Evolutionary conservation across 1,139 yeast genomes (phyloP), one percentile per base, ranked within the genome.

Genomic region (Saccharomycopsis hybrid): DNA sequence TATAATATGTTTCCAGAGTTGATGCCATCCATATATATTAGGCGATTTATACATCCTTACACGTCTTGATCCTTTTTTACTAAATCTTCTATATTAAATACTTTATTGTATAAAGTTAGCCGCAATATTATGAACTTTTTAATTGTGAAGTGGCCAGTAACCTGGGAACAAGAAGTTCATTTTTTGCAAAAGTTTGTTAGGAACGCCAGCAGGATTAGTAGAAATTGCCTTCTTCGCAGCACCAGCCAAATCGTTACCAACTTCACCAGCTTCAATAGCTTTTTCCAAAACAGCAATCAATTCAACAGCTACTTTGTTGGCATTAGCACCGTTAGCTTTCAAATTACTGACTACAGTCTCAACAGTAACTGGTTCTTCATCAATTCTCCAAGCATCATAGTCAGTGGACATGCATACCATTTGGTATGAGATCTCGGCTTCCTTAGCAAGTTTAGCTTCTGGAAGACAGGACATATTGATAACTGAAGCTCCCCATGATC

Each of bases 321-420:
- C 98, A 63, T 90, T 90, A 44, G 80, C 83, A 48, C 88, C 76
- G 69, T 92, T 92, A 57, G 96, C 95, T 63, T 79, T 79, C 65
- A 92, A 76, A 66, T 92, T 88, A 49, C 95, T 88, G 50, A 92
- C 90, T 44, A 92, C 97, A 4, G 95, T 85, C 68, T 90, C 97
- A 18, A 94, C 97, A 9, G 97, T 90, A 44, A 92, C 98, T 2
- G 97, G 94, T 60, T 90, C 97, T 63, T 83, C 97, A 52, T 78
- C 80, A 60, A 85, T 96, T 63, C 89, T 85, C 98, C 98, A 92
- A 27, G 98, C 95, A 65, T 92, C 98, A 67, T 94, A 92, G 67
- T 94, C 98, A 18, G 98, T 92, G 1, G 96, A 85, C 98, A 92
- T 94, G 70, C 99, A 92, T 57, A 92, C 78, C 97, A 92, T 92